phyloP scores from a whole-genome alignment of 495 filamentous ascomycete species.

The Lineolata rhizophorae region DNA sequence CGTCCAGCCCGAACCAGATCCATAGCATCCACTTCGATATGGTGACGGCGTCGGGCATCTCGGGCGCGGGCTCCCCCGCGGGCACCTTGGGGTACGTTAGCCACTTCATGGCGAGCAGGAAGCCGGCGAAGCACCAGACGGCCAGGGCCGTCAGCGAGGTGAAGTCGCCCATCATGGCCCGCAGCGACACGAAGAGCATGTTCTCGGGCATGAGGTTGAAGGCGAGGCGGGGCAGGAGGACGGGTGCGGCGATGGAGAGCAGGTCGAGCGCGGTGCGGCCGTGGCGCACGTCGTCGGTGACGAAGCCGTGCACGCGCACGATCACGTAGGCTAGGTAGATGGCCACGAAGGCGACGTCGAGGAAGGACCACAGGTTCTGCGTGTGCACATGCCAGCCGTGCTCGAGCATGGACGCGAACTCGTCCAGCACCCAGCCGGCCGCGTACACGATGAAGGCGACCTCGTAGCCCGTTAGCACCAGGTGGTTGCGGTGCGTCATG shows the following conservation, averaged over 20 bases:
- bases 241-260: constrained; percentile 43
- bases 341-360: constrained; percentile 42
- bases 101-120: constrained; percentile 50
- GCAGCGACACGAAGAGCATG: constrained; percentile 45
- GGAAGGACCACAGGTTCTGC: constrained; percentile 59
- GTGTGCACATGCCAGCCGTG: constrained; percentile 59
- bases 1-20: constrained; percentile 62
- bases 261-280: constrained; percentile 41
- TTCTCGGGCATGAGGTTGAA: constrained; percentile 58
- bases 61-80: too few relatives aligned
- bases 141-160: constrained; percentile 38
- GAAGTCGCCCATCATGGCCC: constrained; percentile 59
- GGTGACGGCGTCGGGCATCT: constrained; percentile 24
- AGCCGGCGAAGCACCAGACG: constrained; percentile 51
- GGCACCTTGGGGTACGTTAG: too few relatives aligned
- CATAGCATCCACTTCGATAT: constrained; percentile 66
- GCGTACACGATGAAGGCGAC: constrained; percentile 39
- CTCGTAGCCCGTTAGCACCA: constrained; percentile 28
- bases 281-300: constrained; percentile 16
- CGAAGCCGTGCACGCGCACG: constrained; percentile 34
- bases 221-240: constrained; percentile 48
- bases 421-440: constrained; percentile 49
- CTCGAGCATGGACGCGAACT: constrained; percentile 47
- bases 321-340: constrained; percentile 39
- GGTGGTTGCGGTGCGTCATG: constrained; percentile 34